Conservation (phyloP, 345 rosid species). For the Brassica incana region DNA sequence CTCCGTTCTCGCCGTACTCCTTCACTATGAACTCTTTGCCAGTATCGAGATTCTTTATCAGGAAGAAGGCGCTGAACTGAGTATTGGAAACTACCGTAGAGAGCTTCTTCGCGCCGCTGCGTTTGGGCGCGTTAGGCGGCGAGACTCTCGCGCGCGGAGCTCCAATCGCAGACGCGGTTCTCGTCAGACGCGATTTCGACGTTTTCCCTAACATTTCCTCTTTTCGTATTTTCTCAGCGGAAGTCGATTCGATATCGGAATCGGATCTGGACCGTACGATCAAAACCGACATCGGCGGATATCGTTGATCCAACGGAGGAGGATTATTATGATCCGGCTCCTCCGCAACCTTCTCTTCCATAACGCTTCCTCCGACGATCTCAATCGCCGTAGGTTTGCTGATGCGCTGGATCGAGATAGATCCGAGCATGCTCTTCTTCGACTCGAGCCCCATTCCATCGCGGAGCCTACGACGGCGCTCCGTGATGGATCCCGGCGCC, state of each 20-base stretch:
- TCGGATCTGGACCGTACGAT: conserved; percentile 75
- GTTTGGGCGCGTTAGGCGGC: conserved; percentile 28
- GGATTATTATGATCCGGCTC: background rate
- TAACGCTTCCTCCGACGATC: background rate
- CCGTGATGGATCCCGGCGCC: conserved; percentile 78
- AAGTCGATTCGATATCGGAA: conserved; percentile 61
- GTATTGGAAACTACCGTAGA: conserved; percentile 42
- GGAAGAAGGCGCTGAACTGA: conserved; percentile 64
- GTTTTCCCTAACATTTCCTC: conserved; percentile 58
- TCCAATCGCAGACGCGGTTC: conserved; percentile 59
- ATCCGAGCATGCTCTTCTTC: conserved; percentile 45
- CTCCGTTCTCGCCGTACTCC: conserved; percentile 68
- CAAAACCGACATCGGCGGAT: conserved; percentile 39
- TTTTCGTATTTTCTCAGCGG: conserved; percentile 52
- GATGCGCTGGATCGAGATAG: conserved; percentile 38
- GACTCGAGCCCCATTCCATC: conserved; percentile 75
- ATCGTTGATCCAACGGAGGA: conserved; percentile 12
- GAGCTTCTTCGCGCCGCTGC: conserved; percentile 22
- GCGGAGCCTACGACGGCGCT: conserved; percentile 68
- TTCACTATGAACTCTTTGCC: conserved; percentile 86
- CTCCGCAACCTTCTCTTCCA: conserved; percentile 24
- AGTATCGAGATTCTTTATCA: conserved; percentile 85
- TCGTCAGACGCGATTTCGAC: conserved; percentile 66
- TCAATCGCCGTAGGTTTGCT: background rate
- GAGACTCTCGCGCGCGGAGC: conserved; percentile 44